Evolutionary conservation across 1,284 basidiomycete genomes (phyloP), one percentile per base, ranked within the genome.

Genomic region (Ceratobasidium papillatum): DNA sequence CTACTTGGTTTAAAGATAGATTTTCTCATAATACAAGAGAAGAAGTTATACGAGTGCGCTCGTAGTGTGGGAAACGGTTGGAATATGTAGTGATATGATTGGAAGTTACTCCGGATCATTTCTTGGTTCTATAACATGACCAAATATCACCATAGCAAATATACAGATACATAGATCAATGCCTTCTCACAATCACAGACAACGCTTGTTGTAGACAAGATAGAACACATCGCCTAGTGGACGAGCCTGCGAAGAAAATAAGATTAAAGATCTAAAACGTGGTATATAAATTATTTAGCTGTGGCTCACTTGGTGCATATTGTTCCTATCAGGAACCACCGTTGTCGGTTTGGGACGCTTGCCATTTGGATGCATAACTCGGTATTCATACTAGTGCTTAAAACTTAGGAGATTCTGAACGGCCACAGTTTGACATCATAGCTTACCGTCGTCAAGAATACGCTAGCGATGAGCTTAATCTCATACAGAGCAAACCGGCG

Each of bases 401-500:
- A 27, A 32, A 36, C 11, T 17, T 45, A 12, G 47, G 22, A 8
- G 22, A 32, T 25, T 12, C 1, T 4, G 5, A 22, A 32, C 32
- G 22, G 11, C 25, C 3, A n/a, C 7, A 3, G 14, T 27, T n/a
- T 2, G 7, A 11, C 14, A n/a, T 27, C 19, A 8, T n/a, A 5
- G n/a, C 51, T 27, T 41, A 69, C 66, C 22, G 54, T 41, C 17
- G 66, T 36, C 11, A 69, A 25, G 38, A 69, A 69, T 25, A 58
- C 19, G 17, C 32, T 36, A n/a, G 9, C 32, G n/a, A 69, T 69
- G 34, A 38, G 19, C 54, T 69, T 69, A 52, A 69, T 69, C 27
- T 69, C 66, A 43, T 56, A 69, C 54, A 56, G 66, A 17, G 66
- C 66, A 59, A 69, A 58, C 2, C 66, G 66, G 22, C 30, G 34